Evolutionary conservation across 208 protist genomes (phyloP).

Genomic region (Acanthamoeba culbertsoni): DNA sequence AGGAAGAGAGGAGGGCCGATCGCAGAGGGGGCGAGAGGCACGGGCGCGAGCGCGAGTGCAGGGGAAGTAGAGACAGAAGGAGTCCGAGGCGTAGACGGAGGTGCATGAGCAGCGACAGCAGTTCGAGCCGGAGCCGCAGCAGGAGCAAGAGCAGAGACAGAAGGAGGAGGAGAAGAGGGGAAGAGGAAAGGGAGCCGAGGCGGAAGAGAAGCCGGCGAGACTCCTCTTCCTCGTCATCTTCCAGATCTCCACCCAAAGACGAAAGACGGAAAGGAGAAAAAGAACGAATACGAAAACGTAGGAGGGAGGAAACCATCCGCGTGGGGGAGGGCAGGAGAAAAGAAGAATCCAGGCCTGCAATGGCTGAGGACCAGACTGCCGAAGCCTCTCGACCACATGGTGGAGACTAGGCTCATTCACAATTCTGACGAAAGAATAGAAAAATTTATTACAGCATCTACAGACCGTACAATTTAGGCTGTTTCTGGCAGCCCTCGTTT

Average conservation of each 20-base stretch:
- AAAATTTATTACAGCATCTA: no score
- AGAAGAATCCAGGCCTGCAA: no score
- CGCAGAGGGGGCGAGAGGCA: background rate
- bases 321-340: no score
- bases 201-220: background rate
- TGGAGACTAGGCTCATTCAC: no score
- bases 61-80: background rate
- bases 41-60: background rate
- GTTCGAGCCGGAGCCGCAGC: background rate
- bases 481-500: no score
- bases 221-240: background rate
- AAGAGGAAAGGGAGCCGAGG: background rate
- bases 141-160: background rate
- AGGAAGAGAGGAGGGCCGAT: background rate
- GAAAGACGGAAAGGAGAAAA: background rate
- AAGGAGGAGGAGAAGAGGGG: background rate
- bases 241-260: background rate
- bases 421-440: no score
- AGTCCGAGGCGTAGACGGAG: background rate
- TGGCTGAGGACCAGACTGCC: no score
- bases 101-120: background rate
- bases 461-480: no score
- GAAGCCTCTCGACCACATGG: no score
- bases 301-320: no score
- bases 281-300: background rate